Percentiles rank a stretch among this genome's conserved stretches.
Conservation (phyloP, 345 rosid genomes). For the Arabidopsis arenosa region DNA sequence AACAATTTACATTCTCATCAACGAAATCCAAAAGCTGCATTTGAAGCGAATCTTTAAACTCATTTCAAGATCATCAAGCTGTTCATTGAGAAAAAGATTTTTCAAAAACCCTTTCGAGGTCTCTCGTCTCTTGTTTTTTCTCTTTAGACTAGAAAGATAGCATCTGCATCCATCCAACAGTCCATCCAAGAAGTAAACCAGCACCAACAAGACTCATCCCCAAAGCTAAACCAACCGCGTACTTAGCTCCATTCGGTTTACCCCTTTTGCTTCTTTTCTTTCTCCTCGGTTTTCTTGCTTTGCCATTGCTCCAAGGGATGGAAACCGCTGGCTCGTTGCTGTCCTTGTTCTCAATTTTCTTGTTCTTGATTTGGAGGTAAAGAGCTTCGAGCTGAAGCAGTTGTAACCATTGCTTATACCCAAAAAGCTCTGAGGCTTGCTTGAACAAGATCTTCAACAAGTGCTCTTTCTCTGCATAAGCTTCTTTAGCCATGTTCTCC, state of each 20-base stretch:
- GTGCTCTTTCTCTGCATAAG: constrained; percentile 81
- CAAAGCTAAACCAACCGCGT: constrained; percentile 66
- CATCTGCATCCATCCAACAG: constrained; percentile 96
- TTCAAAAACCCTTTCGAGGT: neutral
- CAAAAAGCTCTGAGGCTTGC: constrained; percentile 95
- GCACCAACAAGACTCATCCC: constrained; percentile 94
- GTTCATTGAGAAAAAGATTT: neutral
- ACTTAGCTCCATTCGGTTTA: constrained; percentile 48
- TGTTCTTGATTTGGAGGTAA: constrained; percentile 64
- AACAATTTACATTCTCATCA: constrained; percentile 33
- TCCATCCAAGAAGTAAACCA: constrained; percentile 96
- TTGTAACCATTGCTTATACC: constrained; percentile 91
- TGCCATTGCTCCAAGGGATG: constrained; percentile 59
- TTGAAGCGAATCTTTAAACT: constrained; percentile 19
- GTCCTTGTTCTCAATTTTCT: constrained; percentile 52
- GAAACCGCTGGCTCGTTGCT: constrained; percentile 56
- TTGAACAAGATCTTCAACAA: constrained; percentile 75
- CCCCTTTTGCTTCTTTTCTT: constrained; percentile 42
- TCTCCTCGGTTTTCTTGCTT: constrained; percentile 49
- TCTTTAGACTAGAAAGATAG: constrained; percentile 56
- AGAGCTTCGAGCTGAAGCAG: constrained; percentile 81
- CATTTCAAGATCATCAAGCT: constrained; percentile 33
- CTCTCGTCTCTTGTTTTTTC: neutral
- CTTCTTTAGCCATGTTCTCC: constrained; percentile 85
- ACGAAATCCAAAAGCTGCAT: constrained; percentile 15